A percentile compares a stretch with the other conserved stretches of the same genome.
Evolutionary conservation across 495 filamentous ascomycete species (phyloP).

Genomic region (Symbiotaphrina buchneri): DNA sequence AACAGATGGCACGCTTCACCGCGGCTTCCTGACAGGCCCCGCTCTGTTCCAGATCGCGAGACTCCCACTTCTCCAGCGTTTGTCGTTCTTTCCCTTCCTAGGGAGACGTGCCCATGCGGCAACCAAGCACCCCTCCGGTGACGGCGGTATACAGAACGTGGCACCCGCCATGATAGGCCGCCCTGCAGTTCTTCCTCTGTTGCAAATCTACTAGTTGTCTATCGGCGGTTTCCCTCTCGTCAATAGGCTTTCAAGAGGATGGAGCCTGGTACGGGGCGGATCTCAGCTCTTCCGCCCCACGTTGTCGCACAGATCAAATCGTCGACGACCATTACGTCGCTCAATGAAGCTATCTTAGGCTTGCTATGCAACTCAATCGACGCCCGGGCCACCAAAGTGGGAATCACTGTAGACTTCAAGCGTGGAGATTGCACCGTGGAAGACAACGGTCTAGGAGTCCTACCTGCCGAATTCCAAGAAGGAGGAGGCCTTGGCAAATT

Average conservation of each 20-base stretch:
- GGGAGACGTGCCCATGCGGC: too few relatives aligned
- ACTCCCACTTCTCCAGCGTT: too few relatives aligned
- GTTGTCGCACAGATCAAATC: slow-evolving; percentile 77
- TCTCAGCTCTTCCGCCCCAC: slow-evolving; percentile 48
- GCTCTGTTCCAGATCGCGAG: too few relatives aligned
- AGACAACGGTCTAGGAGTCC: slow-evolving; percentile 71
- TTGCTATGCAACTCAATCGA: slow-evolving; percentile 79
- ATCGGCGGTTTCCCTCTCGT: too few relatives aligned
- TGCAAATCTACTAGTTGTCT: too few relatives aligned
- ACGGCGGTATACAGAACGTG: too few relatives aligned
- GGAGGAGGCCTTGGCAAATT: slow-evolving; percentile 50
- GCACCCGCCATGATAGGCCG: background rate
- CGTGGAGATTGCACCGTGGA: slow-evolving; percentile 68
- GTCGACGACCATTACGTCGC: slow-evolving; percentile 49
- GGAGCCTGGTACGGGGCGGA: slow-evolving; percentile 16
- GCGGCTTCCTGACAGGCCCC: too few relatives aligned
- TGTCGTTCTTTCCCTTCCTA: too few relatives aligned
- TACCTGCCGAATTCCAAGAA: slow-evolving; percentile 42
- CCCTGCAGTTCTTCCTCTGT: slow-evolving; percentile 2
- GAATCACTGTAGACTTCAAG: slow-evolving; percentile 47
- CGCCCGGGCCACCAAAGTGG: slow-evolving; percentile 47
- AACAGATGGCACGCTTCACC: too few relatives aligned
- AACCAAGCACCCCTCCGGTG: too few relatives aligned
- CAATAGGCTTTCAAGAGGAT: too few relatives aligned
- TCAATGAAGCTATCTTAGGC: slow-evolving; percentile 50